Percentiles rank a stretch among this genome's conserved stretches.
Evolutionary conservation across 148 eudicot genomes (phyloP).

Genomic region (Heliosperma pusillum): DNA sequence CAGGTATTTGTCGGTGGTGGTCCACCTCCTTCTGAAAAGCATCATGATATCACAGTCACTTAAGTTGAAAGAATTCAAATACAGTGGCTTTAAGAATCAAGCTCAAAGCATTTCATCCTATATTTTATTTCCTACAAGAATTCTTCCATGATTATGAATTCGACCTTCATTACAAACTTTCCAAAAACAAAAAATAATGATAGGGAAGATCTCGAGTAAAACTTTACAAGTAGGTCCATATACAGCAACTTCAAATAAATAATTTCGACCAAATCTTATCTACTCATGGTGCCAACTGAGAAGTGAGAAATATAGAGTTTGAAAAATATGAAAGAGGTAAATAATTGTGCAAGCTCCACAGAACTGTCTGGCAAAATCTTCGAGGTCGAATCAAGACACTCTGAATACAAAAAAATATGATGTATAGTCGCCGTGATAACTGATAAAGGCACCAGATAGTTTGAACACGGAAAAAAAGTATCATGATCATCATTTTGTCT

Average conservation of each 20-base stretch:
- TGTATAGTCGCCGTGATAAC: not conserved
- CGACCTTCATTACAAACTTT: not conserved
- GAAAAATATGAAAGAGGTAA: not conserved
- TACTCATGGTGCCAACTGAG: not conserved
- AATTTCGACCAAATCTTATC: not conserved
- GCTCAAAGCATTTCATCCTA: not conserved
- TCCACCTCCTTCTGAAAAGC: constrained; percentile 61
- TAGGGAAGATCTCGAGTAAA: not conserved
- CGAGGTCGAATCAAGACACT: not conserved
- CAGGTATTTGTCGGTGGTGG: constrained; percentile 57
- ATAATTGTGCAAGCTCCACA: not conserved
- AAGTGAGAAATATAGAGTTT: not conserved
- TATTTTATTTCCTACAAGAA: not conserved
- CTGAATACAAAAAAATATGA: not conserved
- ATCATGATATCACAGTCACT: not conserved
- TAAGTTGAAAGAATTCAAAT: not conserved
- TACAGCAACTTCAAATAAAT: not conserved
- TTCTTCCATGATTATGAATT: not conserved
- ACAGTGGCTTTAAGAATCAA: not conserved
- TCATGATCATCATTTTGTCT: not conserved
- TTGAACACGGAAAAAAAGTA: not conserved
- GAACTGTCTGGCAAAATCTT: too few species aligned
- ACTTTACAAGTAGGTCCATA: not conserved
- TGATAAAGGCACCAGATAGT: not conserved
- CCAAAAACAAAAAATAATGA: not conserved